Base-by-base conservation (phyloP, 106 monocot genomes). In the Platanthera guangdongensis region DNA sequence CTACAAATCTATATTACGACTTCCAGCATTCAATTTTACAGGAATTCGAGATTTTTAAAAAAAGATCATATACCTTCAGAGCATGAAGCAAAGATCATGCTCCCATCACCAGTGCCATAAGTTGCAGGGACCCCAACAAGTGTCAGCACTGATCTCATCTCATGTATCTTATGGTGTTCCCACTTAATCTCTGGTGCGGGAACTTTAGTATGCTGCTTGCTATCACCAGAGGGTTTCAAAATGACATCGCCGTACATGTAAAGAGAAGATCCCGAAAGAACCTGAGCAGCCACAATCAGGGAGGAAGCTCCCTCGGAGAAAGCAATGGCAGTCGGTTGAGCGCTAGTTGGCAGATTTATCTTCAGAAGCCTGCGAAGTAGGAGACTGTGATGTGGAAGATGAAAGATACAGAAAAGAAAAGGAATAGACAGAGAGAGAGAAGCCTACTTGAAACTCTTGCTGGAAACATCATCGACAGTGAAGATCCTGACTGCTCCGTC, bases 81-180 rank as follows among this genome's bases (percentile, higher is more conserved):
- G 80, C 99, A 99, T 5, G 99, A 94, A 80, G 82, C 85, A 50
- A 94, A 21, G 53, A 99, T 88, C 4, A 88, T 92, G 70, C 94
- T 99, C 71, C 99, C 90, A 85, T 99, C 94, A 39, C 83, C 94
- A 65, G 48, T 80, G 4, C 99, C 99, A 86, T 90, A 90, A n/a
- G 83, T 92, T 51, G 94, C 90, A 60, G 79, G 9, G 45, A 81
- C 85, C 14, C 82, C 92, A 59, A 78, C 79, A 51, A 99, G 79
- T 13, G 90, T 94, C 30, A 90, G 47, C 64, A 99, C 86, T 9
- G 87, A 87, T 67, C 76, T 87, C 82, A 74, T 84, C 47, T 79
- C 94, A 84, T 99, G 99, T 47, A 92, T 82, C 82, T 99, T 99
- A 21, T 85, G 85, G 62, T 94, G 99, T 77, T 92, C 85, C 99